Base-by-base conservation (phyloP, 768 basidiomycete species). In the Agaricus bisporus region DNA sequence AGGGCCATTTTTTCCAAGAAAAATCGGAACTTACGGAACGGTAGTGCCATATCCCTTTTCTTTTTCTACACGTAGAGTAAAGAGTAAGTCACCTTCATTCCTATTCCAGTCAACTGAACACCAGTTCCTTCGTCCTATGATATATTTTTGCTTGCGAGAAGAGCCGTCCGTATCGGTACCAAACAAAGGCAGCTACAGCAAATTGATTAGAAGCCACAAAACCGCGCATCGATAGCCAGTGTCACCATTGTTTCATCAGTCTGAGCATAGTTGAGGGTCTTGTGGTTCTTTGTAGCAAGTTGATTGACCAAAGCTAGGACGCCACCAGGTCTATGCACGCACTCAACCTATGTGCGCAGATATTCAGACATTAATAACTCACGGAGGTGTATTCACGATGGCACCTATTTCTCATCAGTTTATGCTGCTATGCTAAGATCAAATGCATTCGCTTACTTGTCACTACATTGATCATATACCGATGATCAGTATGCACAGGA, bases 321-420 rank as follows among this genome's bases (percentile, higher is more conserved):
- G 2, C 74, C 78, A 49, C 72, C 68, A 0, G 91, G 91, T 12
- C 88, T 89, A 32, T 69, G 72, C 49, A 35, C 43, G 29, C 32
- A n/a, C 17, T 51, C 18, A 59, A 37, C n/a, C 17, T 26, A 3
- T 37, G 6, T 10, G 17, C 44, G 44, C 8, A 48, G 18, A 15
- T 17, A 17, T 26, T 51, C 36, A 41, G 29, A 11, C 39, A 42
- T 17, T 35, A 5, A 56, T 7, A 9, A 73, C 88, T 64, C 63
- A 86, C 87, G 95, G 94, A 5, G 78, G 78, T 0, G 95, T 97
- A 64, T 97, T 95, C 45, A 99, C 95, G 58, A 99, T 98, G 12
- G 95, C 95, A 61, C 83, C 83, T 85, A 48, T 39, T 57, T 38
- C 59, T 35, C 17, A n/a, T 26, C 26, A 26, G 36, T 5, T 45